Percentiles rank a stretch among this genome's conserved stretches.
These are phyloP conservation scores for Leccinum angustisporum DNA, from an alignment of 1,284 basidiomycete genomes.

Conservation along the genomic window DNA sequence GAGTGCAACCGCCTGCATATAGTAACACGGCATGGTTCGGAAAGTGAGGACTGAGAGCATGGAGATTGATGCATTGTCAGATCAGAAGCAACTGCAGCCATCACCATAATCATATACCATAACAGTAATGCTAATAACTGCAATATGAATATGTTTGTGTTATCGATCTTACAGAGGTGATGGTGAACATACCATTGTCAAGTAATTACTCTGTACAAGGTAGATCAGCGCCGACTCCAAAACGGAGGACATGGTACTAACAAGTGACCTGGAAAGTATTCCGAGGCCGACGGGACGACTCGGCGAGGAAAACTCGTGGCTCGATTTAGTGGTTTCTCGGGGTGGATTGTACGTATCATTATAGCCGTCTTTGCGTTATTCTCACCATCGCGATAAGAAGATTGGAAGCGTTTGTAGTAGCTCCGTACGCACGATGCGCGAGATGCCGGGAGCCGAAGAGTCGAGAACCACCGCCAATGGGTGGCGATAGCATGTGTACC, in stretches of 20 bases:
- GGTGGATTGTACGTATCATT: neutral
- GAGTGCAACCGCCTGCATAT: neutral
- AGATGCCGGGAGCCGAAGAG: neutral
- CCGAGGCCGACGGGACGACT: neutral
- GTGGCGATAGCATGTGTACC: neutral
- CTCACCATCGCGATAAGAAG: too few relatives aligned
- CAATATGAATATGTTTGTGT: neutral
- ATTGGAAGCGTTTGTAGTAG: neutral
- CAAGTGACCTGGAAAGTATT: neutral
- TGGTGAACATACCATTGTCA: neutral
- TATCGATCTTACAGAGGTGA: neutral
- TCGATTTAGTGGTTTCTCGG: neutral
- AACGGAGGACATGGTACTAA: neutral
- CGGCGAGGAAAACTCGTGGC: neutral
- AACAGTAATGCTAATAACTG: neutral
- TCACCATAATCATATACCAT: neutral
- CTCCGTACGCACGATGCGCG: neutral
- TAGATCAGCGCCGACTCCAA: neutral
- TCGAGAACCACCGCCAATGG: neutral
- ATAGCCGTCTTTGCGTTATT: neutral
- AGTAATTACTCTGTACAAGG: neutral
- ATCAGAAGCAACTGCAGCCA: neutral
- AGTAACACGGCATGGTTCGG: too few relatives aligned
- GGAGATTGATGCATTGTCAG: neutral
- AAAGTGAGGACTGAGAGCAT: neutral